Conservation (phyloP, 345 rosid species). For the Trapa incisa region DNA sequence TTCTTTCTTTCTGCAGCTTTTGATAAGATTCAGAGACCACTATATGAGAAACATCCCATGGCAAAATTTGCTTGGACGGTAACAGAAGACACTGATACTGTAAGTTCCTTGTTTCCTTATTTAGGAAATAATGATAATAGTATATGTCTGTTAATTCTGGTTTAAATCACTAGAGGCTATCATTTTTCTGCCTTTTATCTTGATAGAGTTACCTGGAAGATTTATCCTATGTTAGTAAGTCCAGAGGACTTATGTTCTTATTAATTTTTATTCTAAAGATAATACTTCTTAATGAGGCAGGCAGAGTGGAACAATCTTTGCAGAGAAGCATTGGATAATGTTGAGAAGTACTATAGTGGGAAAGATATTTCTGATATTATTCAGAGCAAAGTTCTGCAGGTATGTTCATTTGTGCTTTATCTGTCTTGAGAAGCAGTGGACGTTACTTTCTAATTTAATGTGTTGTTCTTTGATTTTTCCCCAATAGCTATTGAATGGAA, state of each 20-base stretch:
- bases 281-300: conserved; percentile 22
- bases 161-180: background rate
- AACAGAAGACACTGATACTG: conserved; percentile 79
- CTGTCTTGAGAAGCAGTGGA: background rate
- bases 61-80: conserved; percentile 78
- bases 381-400: conserved; percentile 70
- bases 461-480: background rate
- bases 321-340: conserved; percentile 51
- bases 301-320: conserved; percentile 78
- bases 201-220: background rate
- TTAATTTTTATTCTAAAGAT: background rate
- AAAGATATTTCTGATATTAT: conserved; percentile 58
- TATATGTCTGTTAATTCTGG: background rate
- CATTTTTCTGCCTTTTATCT: background rate
- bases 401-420: conserved; percentile 8
- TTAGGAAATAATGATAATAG: background rate
- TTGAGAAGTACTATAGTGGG: conserved; percentile 58
- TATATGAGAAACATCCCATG: conserved; percentile 95
- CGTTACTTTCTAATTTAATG: background rate
- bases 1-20: conserved; percentile 41
- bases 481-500: conserved; percentile 57
- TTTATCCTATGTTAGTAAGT: background rate
- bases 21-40: conserved; percentile 73
- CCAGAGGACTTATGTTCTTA: background rate
- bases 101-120: conserved; percentile 8